Conservation (phyloP, 441 rosid species). For the Populus hybrid region DNA sequence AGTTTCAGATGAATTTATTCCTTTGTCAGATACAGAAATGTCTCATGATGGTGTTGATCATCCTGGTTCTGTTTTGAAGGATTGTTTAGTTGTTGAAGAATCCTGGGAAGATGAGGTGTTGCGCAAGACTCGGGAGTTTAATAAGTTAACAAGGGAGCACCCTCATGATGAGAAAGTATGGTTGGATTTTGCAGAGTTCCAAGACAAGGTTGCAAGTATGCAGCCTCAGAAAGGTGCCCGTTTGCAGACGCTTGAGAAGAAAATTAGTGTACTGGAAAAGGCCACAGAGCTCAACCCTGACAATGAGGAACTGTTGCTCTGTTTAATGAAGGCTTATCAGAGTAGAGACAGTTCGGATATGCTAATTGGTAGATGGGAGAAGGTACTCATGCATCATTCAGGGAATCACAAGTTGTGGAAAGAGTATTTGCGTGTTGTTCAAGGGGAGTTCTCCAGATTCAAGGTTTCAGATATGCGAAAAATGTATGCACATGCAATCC, state of each 20-base stretch:
- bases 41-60: constrained; percentile 32
- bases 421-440: constrained; percentile 73
- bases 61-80: constrained; percentile 24
- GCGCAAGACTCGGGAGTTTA: constrained; percentile 76
- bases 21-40: constrained; percentile 43
- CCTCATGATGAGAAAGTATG: constrained; percentile 77
- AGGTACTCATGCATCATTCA: constrained; percentile 64
- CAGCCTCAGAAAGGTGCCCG: constrained; percentile 84
- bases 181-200: constrained; percentile 81
- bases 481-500: constrained; percentile 85
- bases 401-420: constrained; percentile 75
- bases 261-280: constrained; percentile 90
- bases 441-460: constrained; percentile 90
- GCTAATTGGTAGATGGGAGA: constrained; percentile 81
- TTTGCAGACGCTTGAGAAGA: constrained; percentile 83
- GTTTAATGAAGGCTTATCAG: constrained; percentile 81
- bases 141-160: constrained; percentile 67
- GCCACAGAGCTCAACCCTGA: constrained; percentile 86
- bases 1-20: constrained; percentile 55
- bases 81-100: constrained; percentile 46
- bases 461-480: constrained; percentile 90
- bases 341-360: constrained; percentile 72
- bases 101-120: constrained; percentile 96
- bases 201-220: constrained; percentile 73
- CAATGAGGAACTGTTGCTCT: constrained; percentile 72